phyloP scores from a whole-genome alignment of 2,329 filamentous ascomycete genomes.

The Fusarium oxysporum region DNA sequence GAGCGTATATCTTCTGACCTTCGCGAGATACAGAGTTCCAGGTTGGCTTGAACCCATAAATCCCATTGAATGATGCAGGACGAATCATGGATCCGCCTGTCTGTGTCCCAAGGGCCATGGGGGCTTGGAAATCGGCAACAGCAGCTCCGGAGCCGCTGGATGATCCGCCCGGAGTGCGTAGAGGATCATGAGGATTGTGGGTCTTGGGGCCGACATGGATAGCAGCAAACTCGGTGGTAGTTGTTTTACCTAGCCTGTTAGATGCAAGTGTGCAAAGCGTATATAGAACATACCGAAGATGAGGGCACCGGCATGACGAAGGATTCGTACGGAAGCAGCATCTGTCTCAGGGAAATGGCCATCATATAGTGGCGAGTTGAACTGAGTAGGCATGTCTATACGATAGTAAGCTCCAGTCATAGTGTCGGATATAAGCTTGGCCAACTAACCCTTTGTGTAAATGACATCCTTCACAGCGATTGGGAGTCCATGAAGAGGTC shows the following conservation, averaged over 20 bases:
- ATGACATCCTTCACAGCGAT: slow-evolving; percentile 72
- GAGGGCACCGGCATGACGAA: slow-evolving; percentile 67
- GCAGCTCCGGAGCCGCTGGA: slow-evolving; percentile 76
- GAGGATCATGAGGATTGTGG: slow-evolving; percentile 72
- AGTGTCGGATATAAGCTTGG: background rate
- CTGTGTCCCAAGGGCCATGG: slow-evolving; percentile 72
- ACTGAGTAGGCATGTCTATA: slow-evolving; percentile 67
- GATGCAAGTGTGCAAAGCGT: background rate
- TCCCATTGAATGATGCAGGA: slow-evolving; percentile 73
- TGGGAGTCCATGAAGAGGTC: slow-evolving; percentile 68
- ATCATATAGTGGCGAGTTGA: slow-evolving; percentile 67
- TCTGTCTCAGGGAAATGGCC: slow-evolving; percentile 60
- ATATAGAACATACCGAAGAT: slow-evolving; percentile 54
- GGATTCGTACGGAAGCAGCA: slow-evolving; percentile 62
- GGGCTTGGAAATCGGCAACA: slow-evolving; percentile 73
- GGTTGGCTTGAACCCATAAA: slow-evolving; percentile 76
- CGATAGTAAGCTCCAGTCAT: background rate
- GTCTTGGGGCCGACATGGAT: slow-evolving; percentile 65
- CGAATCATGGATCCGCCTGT: slow-evolving; percentile 74
- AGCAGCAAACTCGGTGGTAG: slow-evolving; percentile 73
- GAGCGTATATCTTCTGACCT: slow-evolving; percentile 69
- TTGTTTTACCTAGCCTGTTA: slow-evolving; percentile 46
- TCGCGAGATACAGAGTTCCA: slow-evolving; percentile 73
- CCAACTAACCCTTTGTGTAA: slow-evolving; percentile 61
- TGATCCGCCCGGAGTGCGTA: slow-evolving; percentile 75